Evolutionary conservation across 2,329 filamentous ascomycete species (phyloP).

Genomic region (Fusarium virguliforme): DNA sequence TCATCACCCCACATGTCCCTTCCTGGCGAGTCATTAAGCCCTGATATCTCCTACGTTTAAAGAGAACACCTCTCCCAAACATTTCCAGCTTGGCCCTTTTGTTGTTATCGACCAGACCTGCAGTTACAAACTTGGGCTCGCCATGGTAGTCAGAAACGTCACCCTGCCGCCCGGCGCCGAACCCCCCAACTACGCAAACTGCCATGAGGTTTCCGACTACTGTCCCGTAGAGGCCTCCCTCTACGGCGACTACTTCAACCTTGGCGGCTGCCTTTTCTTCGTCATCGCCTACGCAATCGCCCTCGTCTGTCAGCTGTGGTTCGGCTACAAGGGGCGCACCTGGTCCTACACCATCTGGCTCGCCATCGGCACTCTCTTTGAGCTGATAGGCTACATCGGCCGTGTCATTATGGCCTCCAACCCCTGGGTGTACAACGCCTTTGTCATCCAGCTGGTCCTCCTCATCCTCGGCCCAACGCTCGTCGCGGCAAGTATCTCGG

Average conservation of each 20-base stretch:
- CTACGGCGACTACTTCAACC: slow-evolving; percentile 48
- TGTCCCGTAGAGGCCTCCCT: slow-evolving; percentile 47
- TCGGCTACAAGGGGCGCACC: slow-evolving; percentile 55
- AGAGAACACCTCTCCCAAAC: neutral
- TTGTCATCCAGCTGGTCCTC: slow-evolving; percentile 62
- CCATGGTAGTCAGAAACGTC: slow-evolving; percentile 14
- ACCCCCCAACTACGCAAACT: slow-evolving; percentile 33
- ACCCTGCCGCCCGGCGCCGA: slow-evolving; percentile 21
- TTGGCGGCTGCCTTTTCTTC: slow-evolving; percentile 54
- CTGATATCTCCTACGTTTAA: slow-evolving; percentile 7
- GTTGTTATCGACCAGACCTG: neutral
- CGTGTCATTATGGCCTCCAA: slow-evolving; percentile 59
- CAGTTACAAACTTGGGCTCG: neutral
- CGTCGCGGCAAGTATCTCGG: slow-evolving; percentile 62
- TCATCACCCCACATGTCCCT: slow-evolving; percentile 7
- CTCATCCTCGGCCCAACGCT: slow-evolving; percentile 61
- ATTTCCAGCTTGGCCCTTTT: neutral
- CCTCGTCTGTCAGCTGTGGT: slow-evolving; percentile 53
- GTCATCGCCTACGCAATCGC: slow-evolving; percentile 55
- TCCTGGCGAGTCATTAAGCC: slow-evolving; percentile 1
- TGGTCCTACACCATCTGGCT: slow-evolving; percentile 59
- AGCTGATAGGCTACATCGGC: slow-evolving; percentile 61
- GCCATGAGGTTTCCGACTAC: slow-evolving; percentile 32
- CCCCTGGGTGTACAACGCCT: slow-evolving; percentile 59
- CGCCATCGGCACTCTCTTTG: slow-evolving; percentile 58